A percentile compares a stretch with the other conserved stretches of the same genome.
Conservation (phyloP, 768 basidiomycete species). For the Mycena maculata region DNA sequence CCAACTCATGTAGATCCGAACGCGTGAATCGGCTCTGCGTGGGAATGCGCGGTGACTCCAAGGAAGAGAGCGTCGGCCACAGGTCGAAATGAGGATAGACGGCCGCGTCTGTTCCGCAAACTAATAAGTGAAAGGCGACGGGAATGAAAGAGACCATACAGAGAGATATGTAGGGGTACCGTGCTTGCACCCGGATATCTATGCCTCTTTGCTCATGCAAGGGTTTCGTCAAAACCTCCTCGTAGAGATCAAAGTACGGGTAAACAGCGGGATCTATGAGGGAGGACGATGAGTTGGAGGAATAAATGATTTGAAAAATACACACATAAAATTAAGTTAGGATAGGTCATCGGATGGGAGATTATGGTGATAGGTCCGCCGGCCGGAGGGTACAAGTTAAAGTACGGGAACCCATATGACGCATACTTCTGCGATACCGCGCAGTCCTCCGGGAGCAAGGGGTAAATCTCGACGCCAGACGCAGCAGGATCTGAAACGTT, state of each 20-base stretch:
- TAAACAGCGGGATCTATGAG: slow-evolving; percentile 47
- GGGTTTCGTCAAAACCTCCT: background rate
- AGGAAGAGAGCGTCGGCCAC: slow-evolving; percentile 44
- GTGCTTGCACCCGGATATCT: slow-evolving; percentile 2
- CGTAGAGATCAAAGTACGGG: slow-evolving; percentile 49
- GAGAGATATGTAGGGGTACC: slow-evolving; percentile 51
- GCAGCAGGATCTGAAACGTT: too few species aligned
- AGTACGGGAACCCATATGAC: background rate
- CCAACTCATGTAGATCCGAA: slow-evolving; percentile 32
- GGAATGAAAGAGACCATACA: slow-evolving; percentile 42
- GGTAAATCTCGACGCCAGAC: too few species aligned
- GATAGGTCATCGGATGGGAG: slow-evolving; percentile 36
- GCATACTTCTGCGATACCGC: background rate
- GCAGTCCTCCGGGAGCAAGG: background rate
- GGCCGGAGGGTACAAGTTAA: slow-evolving; percentile 7
- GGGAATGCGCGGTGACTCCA: slow-evolving; percentile 14
- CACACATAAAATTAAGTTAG: slow-evolving; percentile 48
- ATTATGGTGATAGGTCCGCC: background rate
- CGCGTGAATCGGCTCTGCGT: slow-evolving; percentile 30
- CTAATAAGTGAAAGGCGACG: background rate
- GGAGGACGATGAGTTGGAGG: background rate
- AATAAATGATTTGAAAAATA: background rate
- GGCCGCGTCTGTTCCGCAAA: slow-evolving; percentile 45
- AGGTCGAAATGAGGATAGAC: slow-evolving; percentile 56
- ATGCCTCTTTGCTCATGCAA: background rate